Percentiles rank a stretch among this genome's conserved stretches.
phyloP scores from a whole-genome alignment of 768 basidiomycete species.

The Suillus luteus region DNA sequence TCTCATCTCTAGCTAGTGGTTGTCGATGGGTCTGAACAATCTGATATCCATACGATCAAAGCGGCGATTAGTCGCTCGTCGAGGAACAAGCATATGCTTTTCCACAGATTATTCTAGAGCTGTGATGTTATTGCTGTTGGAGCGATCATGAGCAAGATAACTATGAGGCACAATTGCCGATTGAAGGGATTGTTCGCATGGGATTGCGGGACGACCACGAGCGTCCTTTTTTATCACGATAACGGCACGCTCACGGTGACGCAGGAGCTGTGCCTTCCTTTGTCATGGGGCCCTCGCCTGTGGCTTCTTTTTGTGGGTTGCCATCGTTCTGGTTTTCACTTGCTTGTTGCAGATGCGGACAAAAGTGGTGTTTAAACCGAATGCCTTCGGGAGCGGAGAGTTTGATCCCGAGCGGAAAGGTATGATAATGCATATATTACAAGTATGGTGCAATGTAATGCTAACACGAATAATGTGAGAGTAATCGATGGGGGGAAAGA shows the following conservation, averaged over 20 bases:
- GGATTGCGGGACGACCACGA: not conserved
- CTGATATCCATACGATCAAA: not conserved
- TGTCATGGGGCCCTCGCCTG: constrained; percentile 11
- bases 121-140: not conserved
- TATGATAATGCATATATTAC: constrained; percentile 29
- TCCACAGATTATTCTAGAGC: not conserved
- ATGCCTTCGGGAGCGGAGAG: constrained; percentile 14
- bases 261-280: constrained; percentile 11
- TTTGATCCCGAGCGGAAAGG: constrained; percentile 13
- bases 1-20: not conserved
- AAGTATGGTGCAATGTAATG: constrained; percentile 30
- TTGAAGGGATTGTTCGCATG: constrained; percentile 7
- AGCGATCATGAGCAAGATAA: constrained; percentile 3
- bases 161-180: constrained; percentile 4
- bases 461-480: constrained; percentile 13
- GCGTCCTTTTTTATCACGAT: constrained; percentile 13
- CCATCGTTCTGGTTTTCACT: constrained; percentile 1
- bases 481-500: not conserved
- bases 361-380: constrained; percentile 7
- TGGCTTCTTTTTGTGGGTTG: not conserved
- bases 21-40: constrained; percentile 3
- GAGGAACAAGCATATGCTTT: constrained; percentile 4
- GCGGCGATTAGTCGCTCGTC: constrained; percentile 1
- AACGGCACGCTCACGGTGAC: constrained; percentile 10
- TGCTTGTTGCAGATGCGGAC: not conserved